These are phyloP conservation scores for Hypoxylon sp. DNA, from an alignment of 2,329 filamentous ascomycete species.

Conservation along the genomic window DNA sequence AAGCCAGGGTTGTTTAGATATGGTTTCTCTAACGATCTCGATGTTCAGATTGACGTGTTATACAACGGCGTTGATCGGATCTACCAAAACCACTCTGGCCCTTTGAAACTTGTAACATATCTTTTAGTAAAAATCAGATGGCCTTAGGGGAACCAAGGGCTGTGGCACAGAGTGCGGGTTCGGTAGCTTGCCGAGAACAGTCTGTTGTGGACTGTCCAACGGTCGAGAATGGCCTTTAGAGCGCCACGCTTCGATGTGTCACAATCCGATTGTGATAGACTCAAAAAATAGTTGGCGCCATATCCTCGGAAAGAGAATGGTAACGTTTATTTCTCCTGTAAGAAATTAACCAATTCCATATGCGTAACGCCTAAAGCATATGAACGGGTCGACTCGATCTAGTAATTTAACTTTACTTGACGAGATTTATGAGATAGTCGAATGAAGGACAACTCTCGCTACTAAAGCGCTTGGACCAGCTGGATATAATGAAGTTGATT, in stretches of 20 bases:
- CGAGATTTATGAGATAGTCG: too few species aligned
- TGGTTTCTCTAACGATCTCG: background rate
- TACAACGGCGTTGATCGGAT: conserved; percentile 12
- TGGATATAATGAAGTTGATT: too few species aligned
- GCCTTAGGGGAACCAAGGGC: conserved; percentile 7
- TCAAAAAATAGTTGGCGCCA: too few species aligned
- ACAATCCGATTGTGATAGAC: too few species aligned
- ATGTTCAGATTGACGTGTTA: conserved; percentile 11
- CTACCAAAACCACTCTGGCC: conserved; percentile 3
- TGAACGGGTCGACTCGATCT: background rate
- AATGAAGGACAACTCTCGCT: too few species aligned
- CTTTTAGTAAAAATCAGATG: conserved; percentile 2
- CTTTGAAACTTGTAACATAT: too few species aligned
- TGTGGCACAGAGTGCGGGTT: conserved; percentile 15
- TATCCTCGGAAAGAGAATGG: too few species aligned
- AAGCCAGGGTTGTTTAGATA: conserved; percentile 8
- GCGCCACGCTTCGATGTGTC: conserved; percentile 16
- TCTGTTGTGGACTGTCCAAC: conserved; percentile 16
- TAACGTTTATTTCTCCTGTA: conserved; percentile 3
- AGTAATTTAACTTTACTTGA: background rate
- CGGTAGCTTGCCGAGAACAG: conserved; percentile 25
- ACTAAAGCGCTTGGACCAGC: too few species aligned
- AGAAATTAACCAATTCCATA: background rate
- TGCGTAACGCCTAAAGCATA: too few species aligned
- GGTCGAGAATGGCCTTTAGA: conserved; percentile 2